Conservation (phyloP, 2,329 filamentous ascomycete species). For the Aspergillus ibericus region DNA sequence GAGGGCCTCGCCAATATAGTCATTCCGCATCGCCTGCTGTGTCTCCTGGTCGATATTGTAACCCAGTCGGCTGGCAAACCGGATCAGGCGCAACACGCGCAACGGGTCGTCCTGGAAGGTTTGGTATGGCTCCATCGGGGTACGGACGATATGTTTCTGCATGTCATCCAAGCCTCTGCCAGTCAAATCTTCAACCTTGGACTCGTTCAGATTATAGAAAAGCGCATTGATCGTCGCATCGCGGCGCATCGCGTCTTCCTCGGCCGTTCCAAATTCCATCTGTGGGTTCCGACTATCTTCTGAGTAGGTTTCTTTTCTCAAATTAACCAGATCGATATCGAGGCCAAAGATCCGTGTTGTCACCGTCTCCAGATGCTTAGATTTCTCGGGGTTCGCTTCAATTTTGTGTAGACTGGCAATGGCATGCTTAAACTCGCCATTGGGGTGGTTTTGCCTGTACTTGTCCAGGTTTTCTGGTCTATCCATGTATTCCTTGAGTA, state of each 20-base stretch:
- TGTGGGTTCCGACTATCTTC: slow-evolving; percentile 87
- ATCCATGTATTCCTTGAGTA: slow-evolving; percentile 46
- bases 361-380: slow-evolving; percentile 91
- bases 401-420: slow-evolving; percentile 83
- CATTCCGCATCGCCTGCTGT: slow-evolving; percentile 71
- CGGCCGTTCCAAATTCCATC: slow-evolving; percentile 89
- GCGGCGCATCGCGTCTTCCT: slow-evolving; percentile 83
- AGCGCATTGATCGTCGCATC: slow-evolving; percentile 95
- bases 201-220: slow-evolving; percentile 88
- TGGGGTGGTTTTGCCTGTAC: slow-evolving; percentile 46
- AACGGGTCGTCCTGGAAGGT: slow-evolving; percentile 95
- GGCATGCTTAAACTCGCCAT: slow-evolving; percentile 59
- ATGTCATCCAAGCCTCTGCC: slow-evolving; percentile 72
- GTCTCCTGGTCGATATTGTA: slow-evolving; percentile 75
- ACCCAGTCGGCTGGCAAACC: slow-evolving; percentile 81
- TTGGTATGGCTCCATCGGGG: slow-evolving; percentile 81
- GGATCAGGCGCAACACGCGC: slow-evolving; percentile 78
- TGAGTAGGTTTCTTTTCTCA: slow-evolving; percentile 86
- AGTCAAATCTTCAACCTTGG: slow-evolving; percentile 80
- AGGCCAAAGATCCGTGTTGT: slow-evolving; percentile 81
- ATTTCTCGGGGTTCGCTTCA: slow-evolving; percentile 89
- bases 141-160: slow-evolving; percentile 70
- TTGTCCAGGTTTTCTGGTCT: slow-evolving; percentile 41
- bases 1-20: slow-evolving; percentile 76
- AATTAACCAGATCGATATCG: slow-evolving; percentile 91